Conservation (phyloP, 768 basidiomycete genomes). For the Panaeolus cyanescens region DNA sequence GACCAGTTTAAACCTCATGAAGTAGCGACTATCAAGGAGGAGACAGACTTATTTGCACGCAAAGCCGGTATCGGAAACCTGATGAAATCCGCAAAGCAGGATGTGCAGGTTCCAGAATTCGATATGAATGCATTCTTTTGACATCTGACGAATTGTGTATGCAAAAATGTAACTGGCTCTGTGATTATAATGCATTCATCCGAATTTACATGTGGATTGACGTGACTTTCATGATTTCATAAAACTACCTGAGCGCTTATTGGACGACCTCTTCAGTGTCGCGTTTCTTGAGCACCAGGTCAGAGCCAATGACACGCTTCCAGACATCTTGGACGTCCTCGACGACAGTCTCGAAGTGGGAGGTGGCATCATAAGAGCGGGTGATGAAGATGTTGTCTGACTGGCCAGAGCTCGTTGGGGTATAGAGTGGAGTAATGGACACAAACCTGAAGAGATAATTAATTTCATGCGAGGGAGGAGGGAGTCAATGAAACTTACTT, state of each 20-base stretch:
- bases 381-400: constrained; percentile 96
- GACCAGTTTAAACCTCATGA: constrained; percentile 15
- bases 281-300: constrained; percentile 86
- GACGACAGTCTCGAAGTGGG: constrained; percentile 98
- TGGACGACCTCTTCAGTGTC: constrained; percentile 62
- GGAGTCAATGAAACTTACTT: constrained; percentile 64
- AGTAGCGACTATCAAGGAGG: constrained; percentile 46
- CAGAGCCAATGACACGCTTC: constrained; percentile 79
- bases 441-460: constrained; percentile 68
- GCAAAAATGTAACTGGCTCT: constrained; percentile 4
- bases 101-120: constrained; percentile 85
- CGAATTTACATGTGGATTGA: constrained; percentile 4
- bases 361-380: constrained; percentile 96
- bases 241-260: neutral
- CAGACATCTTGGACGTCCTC: constrained; percentile 97
- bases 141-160: constrained; percentile 7
- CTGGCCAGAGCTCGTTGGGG: constrained; percentile 79
- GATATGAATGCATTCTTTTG: constrained; percentile 80
- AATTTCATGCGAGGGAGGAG: neutral
- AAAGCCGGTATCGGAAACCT: constrained; percentile 80
- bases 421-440: constrained; percentile 84
- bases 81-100: constrained; percentile 90
- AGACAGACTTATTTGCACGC: constrained; percentile 60
- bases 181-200: constrained; percentile 6
- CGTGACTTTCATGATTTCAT: constrained; percentile 4